These are phyloP conservation scores for Pleurotus tuoliensis DNA, from an alignment of 768 basidiomycete species.

Conservation along the genomic window DNA sequence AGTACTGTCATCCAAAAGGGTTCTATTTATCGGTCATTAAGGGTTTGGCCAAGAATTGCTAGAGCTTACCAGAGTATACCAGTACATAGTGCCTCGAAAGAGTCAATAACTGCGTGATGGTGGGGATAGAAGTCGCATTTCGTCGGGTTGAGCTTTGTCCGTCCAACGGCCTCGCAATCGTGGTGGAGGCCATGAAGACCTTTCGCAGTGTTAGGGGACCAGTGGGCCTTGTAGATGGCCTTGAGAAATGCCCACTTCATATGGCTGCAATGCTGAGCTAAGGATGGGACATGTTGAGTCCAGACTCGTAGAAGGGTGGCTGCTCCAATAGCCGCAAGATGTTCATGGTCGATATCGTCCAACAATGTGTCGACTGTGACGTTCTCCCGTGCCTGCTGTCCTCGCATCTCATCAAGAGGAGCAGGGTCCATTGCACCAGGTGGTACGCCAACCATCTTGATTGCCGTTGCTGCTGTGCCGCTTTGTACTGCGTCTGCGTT, in stretches of 20 bases:
- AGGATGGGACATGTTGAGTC: conserved; percentile 10
- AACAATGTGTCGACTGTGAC: not conserved
- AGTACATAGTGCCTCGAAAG: conserved; percentile 9
- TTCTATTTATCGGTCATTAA: too few species aligned
- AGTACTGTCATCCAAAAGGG: too few species aligned
- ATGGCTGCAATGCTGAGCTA: conserved; percentile 11
- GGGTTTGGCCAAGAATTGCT: not conserved
- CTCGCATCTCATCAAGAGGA: not conserved
- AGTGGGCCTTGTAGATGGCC: conserved; percentile 13
- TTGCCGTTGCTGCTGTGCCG: conserved; percentile 17
- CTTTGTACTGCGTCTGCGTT: conserved; percentile 15
- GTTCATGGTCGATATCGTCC: conserved; percentile 12
- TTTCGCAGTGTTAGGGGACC: conserved; percentile 3
- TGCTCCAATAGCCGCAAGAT: conserved; percentile 7
- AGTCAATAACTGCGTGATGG: conserved; percentile 13
- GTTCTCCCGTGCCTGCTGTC: not conserved
- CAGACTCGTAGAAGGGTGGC: conserved; percentile 5
- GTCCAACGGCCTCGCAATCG: not conserved
- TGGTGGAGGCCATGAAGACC: conserved; percentile 9
- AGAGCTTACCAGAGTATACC: conserved; percentile 9
- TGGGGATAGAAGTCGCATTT: conserved; percentile 16
- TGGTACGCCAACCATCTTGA: conserved; percentile 14
- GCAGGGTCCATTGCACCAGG: not conserved
- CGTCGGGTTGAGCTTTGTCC: conserved; percentile 11
- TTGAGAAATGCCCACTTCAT: conserved; percentile 16